A percentile compares a stretch with the other conserved stretches of the same genome.
Evolutionary conservation across 1,284 basidiomycete genomes (phyloP).

Genomic region (Cronartium quercuum): DNA sequence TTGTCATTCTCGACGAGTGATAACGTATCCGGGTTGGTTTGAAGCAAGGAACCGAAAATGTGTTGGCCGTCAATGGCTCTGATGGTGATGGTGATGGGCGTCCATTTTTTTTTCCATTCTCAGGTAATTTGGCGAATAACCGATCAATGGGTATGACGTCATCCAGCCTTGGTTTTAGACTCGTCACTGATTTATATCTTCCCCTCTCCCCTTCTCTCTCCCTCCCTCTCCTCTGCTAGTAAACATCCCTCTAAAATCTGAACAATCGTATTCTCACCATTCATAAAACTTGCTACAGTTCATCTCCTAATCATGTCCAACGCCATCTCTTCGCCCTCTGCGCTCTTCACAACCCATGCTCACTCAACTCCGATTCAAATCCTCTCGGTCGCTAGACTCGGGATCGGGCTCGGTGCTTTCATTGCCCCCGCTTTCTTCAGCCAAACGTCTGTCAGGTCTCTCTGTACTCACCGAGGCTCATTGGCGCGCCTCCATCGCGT

Average conservation of each 20-base stretch:
- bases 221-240: neutral
- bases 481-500: neutral
- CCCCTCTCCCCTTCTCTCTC: neutral
- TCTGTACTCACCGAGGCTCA: neutral
- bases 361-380: conserved; percentile 35
- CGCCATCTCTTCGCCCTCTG: conserved; percentile 26
- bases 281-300: neutral
- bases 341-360: conserved; percentile 33
- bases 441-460: conserved; percentile 15
- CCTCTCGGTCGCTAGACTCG: conserved; percentile 28
- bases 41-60: no score
- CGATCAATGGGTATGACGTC: neutral
- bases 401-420: conserved; percentile 29
- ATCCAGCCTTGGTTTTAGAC: no score
- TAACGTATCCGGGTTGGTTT: no score
- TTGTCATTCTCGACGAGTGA: no score
- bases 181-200: no score
- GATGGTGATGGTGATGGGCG: no score
- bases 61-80: no score
- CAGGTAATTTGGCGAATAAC: neutral
- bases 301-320: conserved; percentile 15
- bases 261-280: neutral
- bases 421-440: conserved; percentile 34
- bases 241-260: neutral
- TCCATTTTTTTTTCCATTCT: no score